Evolutionary conservation across 2,329 filamentous ascomycete species (phyloP).

Genomic region (Alternaria brassicicola): DNA sequence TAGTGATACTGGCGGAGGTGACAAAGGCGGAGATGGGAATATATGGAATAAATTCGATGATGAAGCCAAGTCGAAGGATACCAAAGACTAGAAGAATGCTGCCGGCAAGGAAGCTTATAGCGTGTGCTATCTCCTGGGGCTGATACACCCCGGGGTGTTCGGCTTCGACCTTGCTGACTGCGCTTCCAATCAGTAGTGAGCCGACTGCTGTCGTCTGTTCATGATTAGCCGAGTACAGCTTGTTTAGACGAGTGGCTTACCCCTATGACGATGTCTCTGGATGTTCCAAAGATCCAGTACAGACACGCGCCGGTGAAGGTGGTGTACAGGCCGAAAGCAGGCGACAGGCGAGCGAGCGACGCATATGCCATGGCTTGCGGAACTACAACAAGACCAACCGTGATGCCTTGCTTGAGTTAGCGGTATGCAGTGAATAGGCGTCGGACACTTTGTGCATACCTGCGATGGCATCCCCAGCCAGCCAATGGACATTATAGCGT

Average conservation of each 20-base stretch:
- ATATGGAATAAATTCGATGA: conserved; percentile 91
- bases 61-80: conserved; percentile 79
- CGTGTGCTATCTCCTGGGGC: conserved; percentile 74
- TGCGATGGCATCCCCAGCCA: conserved; percentile 40
- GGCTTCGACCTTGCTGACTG: conserved; percentile 69
- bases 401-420: conserved; percentile 51
- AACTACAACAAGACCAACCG: conserved; percentile 78
- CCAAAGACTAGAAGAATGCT: conserved; percentile 79
- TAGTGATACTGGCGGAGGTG: conserved; percentile 92
- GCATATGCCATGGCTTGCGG: conserved; percentile 97
- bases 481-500: conserved; percentile 42
- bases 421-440: neutral
- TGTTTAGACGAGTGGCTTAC: conserved; percentile 58
- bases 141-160: conserved; percentile 62
- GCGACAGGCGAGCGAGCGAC: conserved; percentile 73
- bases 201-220: conserved; percentile 86
- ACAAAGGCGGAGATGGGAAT: conserved; percentile 93
- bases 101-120: conserved; percentile 78
- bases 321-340: conserved; percentile 86
- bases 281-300: conserved; percentile 97
- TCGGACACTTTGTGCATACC: conserved; percentile 20
- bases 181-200: conserved; percentile 83
- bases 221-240: conserved; percentile 4
- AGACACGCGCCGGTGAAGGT: conserved; percentile 93
- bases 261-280: conserved; percentile 96